Base-by-base conservation (phyloP, 352 stramenopile species). In the Phytophthora litchii region DNA sequence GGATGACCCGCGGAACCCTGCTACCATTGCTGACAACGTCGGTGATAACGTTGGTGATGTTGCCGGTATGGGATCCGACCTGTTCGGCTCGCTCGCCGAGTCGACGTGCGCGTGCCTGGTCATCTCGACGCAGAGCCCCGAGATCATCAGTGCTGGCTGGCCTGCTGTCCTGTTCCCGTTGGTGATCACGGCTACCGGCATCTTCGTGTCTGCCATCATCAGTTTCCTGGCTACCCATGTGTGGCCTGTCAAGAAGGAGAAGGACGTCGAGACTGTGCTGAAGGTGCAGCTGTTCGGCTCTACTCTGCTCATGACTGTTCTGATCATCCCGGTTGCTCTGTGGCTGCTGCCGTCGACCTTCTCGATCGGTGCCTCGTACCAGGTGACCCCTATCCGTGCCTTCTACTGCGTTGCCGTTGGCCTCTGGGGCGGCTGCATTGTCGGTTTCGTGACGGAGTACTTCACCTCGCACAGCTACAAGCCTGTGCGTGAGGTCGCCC, bases 1-100 rank as follows among this genome's bases (percentile, higher is more conserved):
- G 74, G 97, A 99, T 72, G 97, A 99, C 91, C 97, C 97, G 55
- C 89, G 97, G 55, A 99, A 99, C 82, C 98, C 98, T 12, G 97
- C 97, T 45, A 99, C 96, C 4, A 99, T 99, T 89, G 97, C 97
- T 20, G 97, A 99, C 80, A 99, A 99, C 74, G 97, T 99, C 41
- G 97, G 97, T 74, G 97, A 99, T 84, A 99, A 99, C 70, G 97
- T 99, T 25, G 97, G 97, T 79, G 97, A 99, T 82, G 97, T 99
- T 47, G 97, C 97, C 43, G 97, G 97, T 81, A 99, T 99, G 97
- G 97, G 97, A 35, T 98, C 96, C 54, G 97, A 99, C 94, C 88
- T 99, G 11, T 99, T 99, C 72, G 97, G 97, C 68, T 99, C 94
- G 61, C 98, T 99, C 62, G 97, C 97, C 35, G 97, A 99, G 72